Percentiles rank a stretch among this genome's conserved stretches.
These are phyloP conservation scores for Fonsecaea multimorphosa DNA, from an alignment of 2,329 filamentous ascomycete genomes.

Conservation along the genomic window DNA sequence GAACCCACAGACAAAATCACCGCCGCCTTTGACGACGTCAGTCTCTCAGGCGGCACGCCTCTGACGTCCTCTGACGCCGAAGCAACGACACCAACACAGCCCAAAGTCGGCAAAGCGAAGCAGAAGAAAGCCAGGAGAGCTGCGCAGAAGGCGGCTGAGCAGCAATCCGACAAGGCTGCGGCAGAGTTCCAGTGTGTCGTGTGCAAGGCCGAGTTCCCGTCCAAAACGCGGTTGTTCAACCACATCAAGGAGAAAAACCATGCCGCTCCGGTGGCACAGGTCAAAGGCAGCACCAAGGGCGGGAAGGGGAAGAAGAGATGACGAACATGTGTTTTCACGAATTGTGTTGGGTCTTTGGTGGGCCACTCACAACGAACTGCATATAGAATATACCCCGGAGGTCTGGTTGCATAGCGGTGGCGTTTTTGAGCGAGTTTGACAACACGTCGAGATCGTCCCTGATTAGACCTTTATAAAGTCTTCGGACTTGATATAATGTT, in stretches of 20 bases:
- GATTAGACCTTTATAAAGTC: no score
- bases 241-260: constrained; percentile 72
- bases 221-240: constrained; percentile 73
- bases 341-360: neutral
- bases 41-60: constrained; percentile 31
- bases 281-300: constrained; percentile 31
- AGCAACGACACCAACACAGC: constrained; percentile 33
- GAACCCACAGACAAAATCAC: constrained; percentile 26
- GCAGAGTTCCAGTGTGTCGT: constrained; percentile 71
- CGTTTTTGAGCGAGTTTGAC: constrained; percentile 7
- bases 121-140: constrained; percentile 59
- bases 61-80: constrained; percentile 36
- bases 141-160: constrained; percentile 44
- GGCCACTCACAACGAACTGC: neutral
- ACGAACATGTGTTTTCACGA: neutral
- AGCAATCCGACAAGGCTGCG: constrained; percentile 21
- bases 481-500: neutral
- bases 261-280: constrained; percentile 56
- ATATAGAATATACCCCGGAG: constrained; percentile 9
- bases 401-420: constrained; percentile 28
- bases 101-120: constrained; percentile 60
- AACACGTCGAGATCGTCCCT: neutral
- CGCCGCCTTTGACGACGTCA: constrained; percentile 36
- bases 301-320: constrained; percentile 40
- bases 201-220: constrained; percentile 79